Evolutionary conservation across 331 rosid genomes (phyloP), one percentile per base, ranked within the genome.

Genomic region (Spiraea crenata): DNA sequence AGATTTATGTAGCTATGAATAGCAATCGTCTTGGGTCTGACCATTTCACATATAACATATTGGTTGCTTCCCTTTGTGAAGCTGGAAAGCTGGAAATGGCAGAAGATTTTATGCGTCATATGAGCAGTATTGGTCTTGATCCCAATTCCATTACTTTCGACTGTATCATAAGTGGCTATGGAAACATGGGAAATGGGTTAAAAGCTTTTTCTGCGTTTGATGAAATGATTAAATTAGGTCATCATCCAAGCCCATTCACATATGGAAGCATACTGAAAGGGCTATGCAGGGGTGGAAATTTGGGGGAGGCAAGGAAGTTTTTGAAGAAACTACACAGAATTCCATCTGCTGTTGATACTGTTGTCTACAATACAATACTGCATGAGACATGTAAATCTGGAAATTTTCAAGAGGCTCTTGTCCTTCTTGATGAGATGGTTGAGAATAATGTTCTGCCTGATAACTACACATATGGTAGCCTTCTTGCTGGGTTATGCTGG

Each of bases 241-340:
- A 82, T 75, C 74, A 69, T 54, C 90, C 96, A 12, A 85, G 89
- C 72, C 88, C 80, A 34, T 84, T 82, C 68, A 88, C 95, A 14
- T 86, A 77, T 70, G 90, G 84, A 71, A 81, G 85, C 75, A 74
- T 90, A 72, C 52, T 90, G 82, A 90, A 86, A 76, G 95, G 82
- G 63, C 83, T 90, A 63, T 85, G 91, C 79, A 64, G 54, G 69
- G 83, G 95, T 56, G 88, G 91, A 16, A 71, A 88, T 82, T 80
- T 84, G 51, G 68, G 72, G 69, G 90, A 79, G 74, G 96, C 95
- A 57, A 78, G 55, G 38, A 69, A 13, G 1, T 64, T 79, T 80
- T 74, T 90, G 74, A 74, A 59, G 73, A 69, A 80, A 74, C 87
- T 88, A 76, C 63, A 70, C 13, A 4, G 45, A 72, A 76, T 86